Evolutionary conservation across 1,139 yeast genomes (phyloP).

Genomic region (Barnettozyma hawaiiensis): DNA sequence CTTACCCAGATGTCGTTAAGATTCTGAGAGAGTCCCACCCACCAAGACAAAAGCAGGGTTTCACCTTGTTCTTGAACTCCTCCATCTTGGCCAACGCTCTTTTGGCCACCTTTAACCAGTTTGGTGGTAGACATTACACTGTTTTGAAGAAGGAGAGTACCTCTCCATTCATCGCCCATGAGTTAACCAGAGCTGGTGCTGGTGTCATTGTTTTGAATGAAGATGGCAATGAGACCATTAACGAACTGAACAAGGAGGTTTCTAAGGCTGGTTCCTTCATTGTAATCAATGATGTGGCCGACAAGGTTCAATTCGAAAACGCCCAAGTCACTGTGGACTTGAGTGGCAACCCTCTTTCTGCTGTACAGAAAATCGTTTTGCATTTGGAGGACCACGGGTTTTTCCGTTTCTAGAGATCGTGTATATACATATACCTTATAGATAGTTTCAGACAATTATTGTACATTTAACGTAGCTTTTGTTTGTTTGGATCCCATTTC

Average conservation of each 20-base stretch:
- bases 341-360: slow-evolving; percentile 45
- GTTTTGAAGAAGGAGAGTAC: slow-evolving; percentile 50
- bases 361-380: slow-evolving; percentile 65
- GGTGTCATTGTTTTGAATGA: slow-evolving; percentile 68
- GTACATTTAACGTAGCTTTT: no score
- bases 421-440: not conserved
- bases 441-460: not conserved
- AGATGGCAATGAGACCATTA: slow-evolving; percentile 31
- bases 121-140: slow-evolving; percentile 77
- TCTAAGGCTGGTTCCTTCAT: slow-evolving; percentile 38
- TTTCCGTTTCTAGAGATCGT: slow-evolving; percentile 43
- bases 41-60: slow-evolving; percentile 86
- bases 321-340: slow-evolving; percentile 53
- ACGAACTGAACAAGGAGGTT: slow-evolving; percentile 45
- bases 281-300: slow-evolving; percentile 35
- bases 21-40: slow-evolving; percentile 92
- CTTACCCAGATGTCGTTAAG: slow-evolving; percentile 92
- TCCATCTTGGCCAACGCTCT: slow-evolving; percentile 70
- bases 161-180: slow-evolving; percentile 48
- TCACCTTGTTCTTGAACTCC: slow-evolving; percentile 57
- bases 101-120: slow-evolving; percentile 86
- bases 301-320: slow-evolving; percentile 27
- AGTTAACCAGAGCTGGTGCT: slow-evolving; percentile 83
- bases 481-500: no score
- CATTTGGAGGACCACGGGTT: slow-evolving; percentile 78